Conservation (phyloP, 106 monocot genomes). For the Dendrobium huoshanense region DNA sequence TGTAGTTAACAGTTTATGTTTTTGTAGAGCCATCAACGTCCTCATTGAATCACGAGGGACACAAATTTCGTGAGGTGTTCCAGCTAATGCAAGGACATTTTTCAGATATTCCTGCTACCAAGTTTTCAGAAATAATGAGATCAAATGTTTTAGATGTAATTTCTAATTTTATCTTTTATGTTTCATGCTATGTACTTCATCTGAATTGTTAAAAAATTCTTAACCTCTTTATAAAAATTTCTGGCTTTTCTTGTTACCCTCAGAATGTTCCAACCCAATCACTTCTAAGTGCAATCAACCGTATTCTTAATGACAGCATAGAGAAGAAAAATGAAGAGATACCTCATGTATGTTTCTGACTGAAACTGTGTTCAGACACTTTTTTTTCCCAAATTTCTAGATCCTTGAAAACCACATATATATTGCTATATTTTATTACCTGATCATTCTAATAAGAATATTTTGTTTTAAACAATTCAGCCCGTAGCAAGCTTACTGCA, state of each 20-base stretch:
- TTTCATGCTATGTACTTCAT: not conserved
- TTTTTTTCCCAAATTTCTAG: not conserved
- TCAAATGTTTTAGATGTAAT: constrained; percentile 84
- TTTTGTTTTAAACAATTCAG: constrained; percentile 22
- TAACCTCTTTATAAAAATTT: not conserved
- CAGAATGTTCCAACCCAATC: constrained; percentile 90
- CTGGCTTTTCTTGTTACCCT: not conserved
- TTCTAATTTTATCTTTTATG: constrained; percentile 8
- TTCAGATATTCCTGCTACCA: constrained; percentile 72
- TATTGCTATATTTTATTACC: not conserved
- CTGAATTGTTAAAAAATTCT: not conserved
- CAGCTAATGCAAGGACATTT: constrained; percentile 57
- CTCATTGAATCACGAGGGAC: constrained; percentile 26
- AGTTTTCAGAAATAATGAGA: constrained; percentile 79
- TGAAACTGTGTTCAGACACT: not conserved
- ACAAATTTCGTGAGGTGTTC: constrained; percentile 69
- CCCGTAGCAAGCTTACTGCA: constrained; percentile 63
- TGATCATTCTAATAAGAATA: not conserved
- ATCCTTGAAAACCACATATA: not conserved
- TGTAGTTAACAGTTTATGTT: not conserved
- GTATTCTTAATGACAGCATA: constrained; percentile 80
- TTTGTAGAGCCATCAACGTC: not conserved
- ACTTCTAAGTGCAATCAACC: constrained; percentile 63
- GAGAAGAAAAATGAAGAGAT: constrained; percentile 91
- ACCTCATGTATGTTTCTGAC: constrained; percentile 71